These are phyloP conservation scores for Gaeumannomyces tritici DNA, from an alignment of 2,329 filamentous ascomycete genomes.

Conservation along the genomic window DNA sequence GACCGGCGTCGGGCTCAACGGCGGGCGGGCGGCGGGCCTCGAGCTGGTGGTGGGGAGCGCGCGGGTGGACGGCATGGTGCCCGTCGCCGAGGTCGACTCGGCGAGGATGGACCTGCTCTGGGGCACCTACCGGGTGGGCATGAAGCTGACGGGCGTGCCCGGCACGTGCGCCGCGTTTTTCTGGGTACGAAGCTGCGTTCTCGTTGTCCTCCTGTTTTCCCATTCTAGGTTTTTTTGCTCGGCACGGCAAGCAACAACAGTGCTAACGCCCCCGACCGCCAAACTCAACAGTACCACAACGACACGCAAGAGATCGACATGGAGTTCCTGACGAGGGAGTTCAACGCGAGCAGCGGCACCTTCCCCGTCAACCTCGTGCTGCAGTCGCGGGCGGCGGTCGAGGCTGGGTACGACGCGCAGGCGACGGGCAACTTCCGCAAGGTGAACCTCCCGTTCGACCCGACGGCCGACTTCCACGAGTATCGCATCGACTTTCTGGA, in stretches of 20 bases:
- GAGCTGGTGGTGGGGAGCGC: slow-evolving; percentile 43
- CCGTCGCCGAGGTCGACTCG: slow-evolving; percentile 55
- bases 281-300: slow-evolving; percentile 60
- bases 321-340: slow-evolving; percentile 64
- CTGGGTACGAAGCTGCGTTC: slow-evolving; percentile 44
- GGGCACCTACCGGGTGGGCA: slow-evolving; percentile 59
- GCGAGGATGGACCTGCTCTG: slow-evolving; percentile 53
- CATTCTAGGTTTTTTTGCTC: background rate
- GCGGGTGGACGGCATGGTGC: slow-evolving; percentile 40
- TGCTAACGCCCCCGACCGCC: background rate
- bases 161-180: slow-evolving; percentile 76
- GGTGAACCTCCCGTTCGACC: slow-evolving; percentile 54
- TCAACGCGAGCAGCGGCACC: slow-evolving; percentile 35
- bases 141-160: slow-evolving; percentile 49
- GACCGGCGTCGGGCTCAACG: slow-evolving; percentile 29
- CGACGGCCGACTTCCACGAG: slow-evolving; percentile 59
- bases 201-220: background rate
- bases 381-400: slow-evolving; percentile 52
- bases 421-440: slow-evolving; percentile 48
- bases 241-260: no score
- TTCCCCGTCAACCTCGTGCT: slow-evolving; percentile 66
- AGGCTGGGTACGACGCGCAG: slow-evolving; percentile 52
- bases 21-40: slow-evolving; percentile 40
- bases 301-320: slow-evolving; percentile 75
- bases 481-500: slow-evolving; percentile 70